phyloP scores from a whole-genome alignment of 140 eudicot species.

The Anethum foeniculum region DNA sequence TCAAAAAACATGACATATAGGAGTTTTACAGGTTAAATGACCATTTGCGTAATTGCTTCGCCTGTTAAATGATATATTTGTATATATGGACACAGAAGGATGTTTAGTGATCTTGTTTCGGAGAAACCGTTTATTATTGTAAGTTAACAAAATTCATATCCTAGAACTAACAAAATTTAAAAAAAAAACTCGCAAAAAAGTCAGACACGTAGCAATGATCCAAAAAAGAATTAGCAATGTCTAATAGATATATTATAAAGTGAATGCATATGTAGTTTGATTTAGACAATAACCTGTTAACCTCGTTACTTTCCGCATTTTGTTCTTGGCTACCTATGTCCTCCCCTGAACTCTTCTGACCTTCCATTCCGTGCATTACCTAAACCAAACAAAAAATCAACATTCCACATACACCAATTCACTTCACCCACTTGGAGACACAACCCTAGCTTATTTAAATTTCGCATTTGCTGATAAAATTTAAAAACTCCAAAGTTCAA shows the following conservation, averaged over 20 bases:
- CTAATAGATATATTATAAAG: neutral
- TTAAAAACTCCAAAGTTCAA: neutral
- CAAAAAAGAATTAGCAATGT: neutral
- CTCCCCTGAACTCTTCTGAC: constrained; percentile 23
- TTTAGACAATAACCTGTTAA: constrained; percentile 31
- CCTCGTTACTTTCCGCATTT: constrained; percentile 29
- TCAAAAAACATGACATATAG: neutral
- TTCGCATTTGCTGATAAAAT: neutral
- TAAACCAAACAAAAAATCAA: constrained; percentile 13
- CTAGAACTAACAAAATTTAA: neutral
- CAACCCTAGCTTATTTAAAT: neutral
- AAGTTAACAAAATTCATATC: neutral
- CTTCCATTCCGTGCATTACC: constrained; percentile 52
- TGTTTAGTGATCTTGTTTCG: neutral
- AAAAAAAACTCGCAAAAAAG: neutral
- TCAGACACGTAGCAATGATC: neutral
- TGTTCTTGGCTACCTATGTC: constrained; percentile 21
- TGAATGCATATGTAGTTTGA: neutral
- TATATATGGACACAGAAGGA: neutral
- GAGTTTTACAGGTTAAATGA: neutral
- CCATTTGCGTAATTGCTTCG: neutral
- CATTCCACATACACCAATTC: neutral
- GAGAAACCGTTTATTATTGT: neutral
- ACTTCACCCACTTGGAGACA: neutral
- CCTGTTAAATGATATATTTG: neutral